A percentile compares a stretch with the other conserved stretches of the same genome.
These are phyloP conservation scores for Pestalotiopsis fici DNA, from an alignment of 2,329 filamentous ascomycete species.

Conservation along the genomic window DNA sequence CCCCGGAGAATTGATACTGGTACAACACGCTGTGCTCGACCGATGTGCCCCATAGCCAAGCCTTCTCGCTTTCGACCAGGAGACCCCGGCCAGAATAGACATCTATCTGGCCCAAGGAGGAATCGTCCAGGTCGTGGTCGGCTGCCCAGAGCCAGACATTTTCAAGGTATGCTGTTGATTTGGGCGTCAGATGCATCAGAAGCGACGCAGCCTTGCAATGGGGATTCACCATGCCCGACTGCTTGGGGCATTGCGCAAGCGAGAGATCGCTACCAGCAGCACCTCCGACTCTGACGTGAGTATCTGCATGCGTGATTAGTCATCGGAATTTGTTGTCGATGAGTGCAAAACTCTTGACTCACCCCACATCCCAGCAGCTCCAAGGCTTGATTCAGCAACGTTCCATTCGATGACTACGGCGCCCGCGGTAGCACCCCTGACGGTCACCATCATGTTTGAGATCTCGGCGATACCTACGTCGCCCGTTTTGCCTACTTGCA, in stretches of 20 bases:
- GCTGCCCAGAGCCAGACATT: conserved; percentile 67
- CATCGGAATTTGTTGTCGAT: background rate
- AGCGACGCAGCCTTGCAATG: conserved; percentile 62
- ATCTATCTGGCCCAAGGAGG: background rate
- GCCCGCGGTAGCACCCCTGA: conserved; percentile 66
- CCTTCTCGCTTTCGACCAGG: background rate
- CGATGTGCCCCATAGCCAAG: background rate
- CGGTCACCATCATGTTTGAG: conserved; percentile 67
- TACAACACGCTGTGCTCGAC: background rate
- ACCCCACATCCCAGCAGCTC: conserved; percentile 57
- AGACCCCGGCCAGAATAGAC: background rate
- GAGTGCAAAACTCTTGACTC: background rate
- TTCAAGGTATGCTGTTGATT: conserved; percentile 49
- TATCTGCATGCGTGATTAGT: conserved; percentile 38
- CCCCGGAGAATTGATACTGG: conserved; percentile 60
- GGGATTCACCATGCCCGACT: conserved; percentile 40
- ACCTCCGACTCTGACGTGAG: conserved; percentile 74
- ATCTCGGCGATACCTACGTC: conserved; percentile 68
- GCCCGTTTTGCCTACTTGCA: conserved; percentile 65
- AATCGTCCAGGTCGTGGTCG: too few species aligned
- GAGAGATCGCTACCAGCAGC: conserved; percentile 66
- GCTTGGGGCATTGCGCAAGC: conserved; percentile 57
- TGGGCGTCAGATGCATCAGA: conserved; percentile 44
- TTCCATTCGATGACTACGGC: conserved; percentile 76
- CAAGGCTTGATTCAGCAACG: conserved; percentile 52